A percentile compares a stretch with the other conserved stretches of the same genome.
Conservation (phyloP, 2,329 filamentous ascomycete species). For the Magnaporthiopsis poae region DNA sequence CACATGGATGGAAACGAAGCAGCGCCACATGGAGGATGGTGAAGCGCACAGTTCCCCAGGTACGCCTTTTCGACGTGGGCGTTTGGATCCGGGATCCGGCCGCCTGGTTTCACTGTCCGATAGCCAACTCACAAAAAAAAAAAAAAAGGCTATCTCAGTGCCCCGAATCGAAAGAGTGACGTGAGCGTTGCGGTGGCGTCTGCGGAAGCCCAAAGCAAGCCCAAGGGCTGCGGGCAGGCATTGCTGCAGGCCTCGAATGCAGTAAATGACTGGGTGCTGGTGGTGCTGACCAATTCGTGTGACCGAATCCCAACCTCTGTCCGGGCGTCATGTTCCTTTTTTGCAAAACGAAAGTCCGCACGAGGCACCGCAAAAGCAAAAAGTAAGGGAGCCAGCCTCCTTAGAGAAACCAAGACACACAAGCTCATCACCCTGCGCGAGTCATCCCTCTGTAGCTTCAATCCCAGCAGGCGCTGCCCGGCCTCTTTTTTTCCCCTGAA, state of each 20-base stretch:
- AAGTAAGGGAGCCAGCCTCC: neutral
- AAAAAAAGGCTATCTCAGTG: neutral
- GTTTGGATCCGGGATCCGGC: neutral
- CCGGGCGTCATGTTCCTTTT: neutral
- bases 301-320: neutral
- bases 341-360: neutral
- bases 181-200: too few relatives aligned
- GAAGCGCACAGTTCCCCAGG: too few relatives aligned
- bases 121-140: neutral
- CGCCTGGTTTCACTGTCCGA: neutral
- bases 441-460: neutral
- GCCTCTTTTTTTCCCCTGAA: neutral
- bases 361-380: neutral
- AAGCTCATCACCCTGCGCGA: neutral
- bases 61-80: neutral
- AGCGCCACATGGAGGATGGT: neutral
- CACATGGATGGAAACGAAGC: neutral
- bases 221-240: neutral
- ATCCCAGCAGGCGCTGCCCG: too few relatives aligned
- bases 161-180: neutral
- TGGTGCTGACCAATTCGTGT: neutral
- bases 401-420: too few relatives aligned
- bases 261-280: neutral
- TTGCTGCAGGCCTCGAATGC: neutral
- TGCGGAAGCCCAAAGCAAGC: too few relatives aligned